Conservation (phyloP, 306 rosid species). For the Pyrus bretschneideri region DNA sequence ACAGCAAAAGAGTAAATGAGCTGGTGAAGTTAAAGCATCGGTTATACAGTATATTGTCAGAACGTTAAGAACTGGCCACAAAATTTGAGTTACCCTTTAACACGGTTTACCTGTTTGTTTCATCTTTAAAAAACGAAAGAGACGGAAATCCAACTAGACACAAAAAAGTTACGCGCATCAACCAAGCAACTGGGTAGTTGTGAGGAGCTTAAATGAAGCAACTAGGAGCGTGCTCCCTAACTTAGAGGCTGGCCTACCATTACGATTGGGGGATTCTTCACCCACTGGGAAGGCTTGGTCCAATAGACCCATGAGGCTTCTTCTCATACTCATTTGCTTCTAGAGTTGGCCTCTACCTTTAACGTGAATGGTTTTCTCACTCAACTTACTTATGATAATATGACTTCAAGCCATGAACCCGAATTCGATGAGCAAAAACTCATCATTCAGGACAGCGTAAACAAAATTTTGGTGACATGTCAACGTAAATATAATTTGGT, state of each 20-base stretch:
- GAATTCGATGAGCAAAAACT: not conserved
- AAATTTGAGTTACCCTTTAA: not conserved
- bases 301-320: not conserved
- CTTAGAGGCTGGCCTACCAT: not conserved
- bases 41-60: not conserved
- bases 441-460: not conserved
- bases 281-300: not conserved
- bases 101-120: not conserved
- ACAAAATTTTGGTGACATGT: not conserved
- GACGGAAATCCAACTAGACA: conserved; percentile 2
- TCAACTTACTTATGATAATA: not conserved
- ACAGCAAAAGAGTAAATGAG: not conserved
- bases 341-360: not conserved
- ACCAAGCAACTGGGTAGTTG: not conserved
- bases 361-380: not conserved
- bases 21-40: not conserved
- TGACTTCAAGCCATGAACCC: not conserved
- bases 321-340: not conserved
- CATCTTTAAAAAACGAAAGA: not conserved
- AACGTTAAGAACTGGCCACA: not conserved
- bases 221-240: not conserved
- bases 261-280: not conserved
- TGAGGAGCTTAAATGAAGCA: not conserved
- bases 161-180: not conserved
- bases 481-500: not conserved